phyloP scores from a whole-genome alignment of 106 monocot genomes.

The Apostasia shenzhenica region DNA sequence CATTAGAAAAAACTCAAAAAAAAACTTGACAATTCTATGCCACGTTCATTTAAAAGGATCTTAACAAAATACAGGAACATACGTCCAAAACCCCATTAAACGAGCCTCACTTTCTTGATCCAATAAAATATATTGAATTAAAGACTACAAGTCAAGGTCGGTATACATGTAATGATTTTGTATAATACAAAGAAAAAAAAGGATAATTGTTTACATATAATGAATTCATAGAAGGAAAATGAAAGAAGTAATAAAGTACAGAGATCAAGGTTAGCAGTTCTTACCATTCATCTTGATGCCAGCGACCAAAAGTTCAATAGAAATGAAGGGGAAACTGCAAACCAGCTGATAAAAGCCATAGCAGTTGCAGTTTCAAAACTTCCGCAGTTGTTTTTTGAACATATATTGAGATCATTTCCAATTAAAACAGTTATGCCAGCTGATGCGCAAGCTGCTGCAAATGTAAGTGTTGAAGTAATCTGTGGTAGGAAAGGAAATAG shows the following conservation, averaged over 20 bases:
- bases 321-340: conserved; percentile 77
- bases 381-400: conserved; percentile 65
- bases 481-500: conserved; percentile 22
- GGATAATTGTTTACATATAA: too few relatives aligned
- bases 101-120: too few relatives aligned
- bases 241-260: too few relatives aligned
- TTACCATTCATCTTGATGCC: conserved; percentile 51
- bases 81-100: too few relatives aligned
- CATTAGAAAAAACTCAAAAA: too few relatives aligned
- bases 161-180: too few relatives aligned
- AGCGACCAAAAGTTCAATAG: conserved; percentile 87
- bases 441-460: conserved; percentile 90
- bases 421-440: conserved; percentile 95
- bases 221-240: neutral
- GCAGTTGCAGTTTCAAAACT: conserved; percentile 92
- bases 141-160: too few relatives aligned
- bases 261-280: neutral
- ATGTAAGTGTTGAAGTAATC: conserved; percentile 79
- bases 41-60: too few relatives aligned
- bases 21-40: too few relatives aligned
- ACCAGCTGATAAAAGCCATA: conserved; percentile 96
- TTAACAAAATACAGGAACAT: too few relatives aligned
- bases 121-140: too few relatives aligned
- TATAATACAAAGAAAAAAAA: too few relatives aligned
- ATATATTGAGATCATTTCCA: conserved; percentile 73